phyloP scores from a whole-genome alignment of 2,329 filamentous ascomycete genomes.

The Setomelanomma holmii region DNA sequence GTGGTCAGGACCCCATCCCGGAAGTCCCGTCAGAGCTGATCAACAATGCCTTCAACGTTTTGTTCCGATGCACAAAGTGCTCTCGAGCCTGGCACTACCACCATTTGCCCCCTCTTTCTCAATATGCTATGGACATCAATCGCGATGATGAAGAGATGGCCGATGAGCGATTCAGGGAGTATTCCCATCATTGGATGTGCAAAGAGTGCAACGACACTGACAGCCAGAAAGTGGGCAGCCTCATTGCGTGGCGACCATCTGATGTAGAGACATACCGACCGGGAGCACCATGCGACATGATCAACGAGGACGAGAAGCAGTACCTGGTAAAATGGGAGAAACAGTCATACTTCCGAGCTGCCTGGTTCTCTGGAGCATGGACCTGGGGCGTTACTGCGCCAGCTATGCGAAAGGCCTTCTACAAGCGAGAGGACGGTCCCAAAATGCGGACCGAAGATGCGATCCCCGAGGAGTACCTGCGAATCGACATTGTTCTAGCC shows the following conservation, averaged over 20 bases:
- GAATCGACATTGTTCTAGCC: constrained; percentile 87
- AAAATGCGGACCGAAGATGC: constrained; percentile 78
- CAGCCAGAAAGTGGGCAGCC: constrained; percentile 70
- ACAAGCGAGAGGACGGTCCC: constrained; percentile 72
- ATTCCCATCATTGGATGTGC: constrained; percentile 79
- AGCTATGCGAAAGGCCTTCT: constrained; percentile 76
- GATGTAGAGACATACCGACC: constrained; percentile 63
- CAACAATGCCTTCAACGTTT: constrained; percentile 76
- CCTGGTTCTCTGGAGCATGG: constrained; percentile 91
- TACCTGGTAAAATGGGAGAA: constrained; percentile 90
- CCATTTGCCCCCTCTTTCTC: constrained; percentile 70
- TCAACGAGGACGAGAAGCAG: constrained; percentile 82
- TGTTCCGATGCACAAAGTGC: constrained; percentile 84
- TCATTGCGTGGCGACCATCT: constrained; percentile 87
- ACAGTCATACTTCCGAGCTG: constrained; percentile 80
- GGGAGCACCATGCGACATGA: constrained; percentile 60
- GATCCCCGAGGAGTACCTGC: constrained; percentile 84
- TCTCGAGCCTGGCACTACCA: constrained; percentile 82
- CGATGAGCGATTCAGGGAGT: constrained; percentile 72
- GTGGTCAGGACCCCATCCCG: constrained; percentile 77
- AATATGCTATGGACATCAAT: constrained; percentile 52
- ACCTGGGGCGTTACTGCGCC: constrained; percentile 73
- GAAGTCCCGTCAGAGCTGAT: constrained; percentile 67
- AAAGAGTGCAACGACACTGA: constrained; percentile 72
- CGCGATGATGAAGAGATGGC: constrained; percentile 59